Percentiles rank a stretch among this genome's conserved stretches.
These are phyloP conservation scores for Verticillium albo-atrum DNA, from an alignment of 2,329 filamentous ascomycete genomes.

Conservation along the genomic window DNA sequence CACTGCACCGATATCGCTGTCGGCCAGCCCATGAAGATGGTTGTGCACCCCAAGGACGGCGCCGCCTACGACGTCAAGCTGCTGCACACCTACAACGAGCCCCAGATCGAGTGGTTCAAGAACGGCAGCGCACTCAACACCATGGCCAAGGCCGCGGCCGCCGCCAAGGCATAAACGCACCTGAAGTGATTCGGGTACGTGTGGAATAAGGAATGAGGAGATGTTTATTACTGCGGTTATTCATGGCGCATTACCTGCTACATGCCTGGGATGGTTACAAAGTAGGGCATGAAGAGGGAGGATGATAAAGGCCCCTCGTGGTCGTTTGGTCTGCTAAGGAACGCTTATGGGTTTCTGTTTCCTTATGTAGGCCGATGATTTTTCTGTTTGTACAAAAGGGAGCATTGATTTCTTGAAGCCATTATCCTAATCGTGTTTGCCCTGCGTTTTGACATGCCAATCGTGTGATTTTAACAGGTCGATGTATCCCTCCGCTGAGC, in stretches of 20 bases:
- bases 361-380: slow-evolving; percentile 16
- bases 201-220: not conserved
- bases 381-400: slow-evolving; percentile 30
- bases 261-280: not conserved
- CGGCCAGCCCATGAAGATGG: slow-evolving; percentile 88
- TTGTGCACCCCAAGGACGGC: slow-evolving; percentile 87
- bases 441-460: not conserved
- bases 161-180: slow-evolving; percentile 17
- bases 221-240: not conserved
- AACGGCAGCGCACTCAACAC: slow-evolving; percentile 97
- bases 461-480: not conserved
- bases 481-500: no score
- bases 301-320: slow-evolving; percentile 1
- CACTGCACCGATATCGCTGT: slow-evolving; percentile 84
- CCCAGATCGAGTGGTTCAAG: slow-evolving; percentile 99
- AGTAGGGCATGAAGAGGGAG: not conserved
- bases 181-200: slow-evolving; percentile 16
- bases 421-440: not conserved
- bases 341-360: slow-evolving; percentile 17
- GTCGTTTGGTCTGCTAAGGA: not conserved
- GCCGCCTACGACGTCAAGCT: slow-evolving; percentile 73
- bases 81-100: slow-evolving; percentile 95
- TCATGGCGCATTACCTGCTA: slow-evolving; percentile 1
- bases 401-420: slow-evolving; percentile 12
- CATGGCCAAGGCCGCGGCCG: slow-evolving; percentile 78